Base-by-base conservation (phyloP, 306 rosid genomes). In the Parietaria judaica region DNA sequence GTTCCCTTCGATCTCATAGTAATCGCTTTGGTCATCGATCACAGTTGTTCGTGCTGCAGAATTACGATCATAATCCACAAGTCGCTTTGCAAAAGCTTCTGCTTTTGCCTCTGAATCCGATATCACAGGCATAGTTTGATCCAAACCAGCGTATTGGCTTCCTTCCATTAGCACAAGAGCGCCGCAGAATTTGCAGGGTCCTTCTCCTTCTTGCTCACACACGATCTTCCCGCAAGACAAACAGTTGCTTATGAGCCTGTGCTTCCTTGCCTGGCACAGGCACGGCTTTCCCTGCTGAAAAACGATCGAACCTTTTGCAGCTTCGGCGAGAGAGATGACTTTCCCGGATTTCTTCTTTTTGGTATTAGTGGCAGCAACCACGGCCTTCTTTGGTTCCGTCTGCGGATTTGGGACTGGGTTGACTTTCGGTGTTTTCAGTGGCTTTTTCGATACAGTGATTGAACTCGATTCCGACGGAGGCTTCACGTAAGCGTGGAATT, bases 141-240 rank as follows among this genome's bases (percentile, higher is more conserved):
- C 95, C 65, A 92, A 66, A 74, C 99, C 95, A 74, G 96, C 95
- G 78, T 92, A 92, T 0, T 84, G 69, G 77, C 90, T 88, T 10
- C 94, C 95, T 70, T 92, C 96, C 75, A 56, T 70, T 67, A 92
- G 88, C 73, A 92, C 94, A 70, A 92, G 96, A 13, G 90, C 81
- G 60, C 94, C 95, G 52, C 99, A 92, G 55, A 86, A 92, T 15
- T 68, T 48, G 80, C 99, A 92, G 66, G 99, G 99, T 11, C 99
- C 99, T 73, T 92, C 99, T 53, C 99, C 99, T 84, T 88, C 99
- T 75, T 88, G 95, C 64, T 92, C 99, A 76, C 99, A 88, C 23
- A 92, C 90, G 74, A 92, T 92, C 71, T 88, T 88, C 46, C 96
- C 96, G 64, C 99, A 92, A 15, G 99, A 92, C 59, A 92, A 79